Base-by-base conservation (phyloP, 208 protist genomes). In the Naegleria lovaniensis region DNA sequence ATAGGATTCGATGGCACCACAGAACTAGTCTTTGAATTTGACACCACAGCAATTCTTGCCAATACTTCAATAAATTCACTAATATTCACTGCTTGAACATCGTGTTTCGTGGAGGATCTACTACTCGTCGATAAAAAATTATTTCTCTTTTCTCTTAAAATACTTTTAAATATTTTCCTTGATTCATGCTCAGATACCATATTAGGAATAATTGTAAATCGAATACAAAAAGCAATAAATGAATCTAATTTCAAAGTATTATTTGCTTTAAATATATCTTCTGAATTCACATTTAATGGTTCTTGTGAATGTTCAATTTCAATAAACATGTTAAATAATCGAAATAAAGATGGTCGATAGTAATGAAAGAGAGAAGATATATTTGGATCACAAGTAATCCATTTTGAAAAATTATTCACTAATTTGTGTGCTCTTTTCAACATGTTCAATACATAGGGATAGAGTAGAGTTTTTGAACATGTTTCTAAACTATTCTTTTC, bases 381-480 rank as follows among this genome's bases (percentile, higher is more conserved):
- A 29, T 67, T 67, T 15, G 55, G 55, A 67, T 67, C 55, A 29
- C 22, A 15, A 29, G 55, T 67, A 29, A 67, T 67, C 55, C 55
- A 67, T 67, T 67, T 67, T 67, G 55, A 67, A 29, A 67, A 67
- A 67, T 67, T 67, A 67, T 67, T 67, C 55, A 67, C 55, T 67
- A 67, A 67, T 67, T 67, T 67, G 19, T 29, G 55, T 29, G 55
- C 55, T 67, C 55, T 67, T 67, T 67, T 67, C 55, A 67, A 29
- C 55, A 67, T 67, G 22, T 67, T 67, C 22, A 67, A 67, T 29
- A 67, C 55, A 67, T 67, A 67, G 22, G 55, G 55, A 67, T 67
- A 67, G 22, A 67, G 55, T 29, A 67, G 55, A 67, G 19, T 67
- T 15, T 15, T 67, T 22, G 55, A 67, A 29, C 55, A 67, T 29